Base-by-base conservation (phyloP, 2,329 filamentous ascomycete genomes). In the Hortaea werneckii region DNA sequence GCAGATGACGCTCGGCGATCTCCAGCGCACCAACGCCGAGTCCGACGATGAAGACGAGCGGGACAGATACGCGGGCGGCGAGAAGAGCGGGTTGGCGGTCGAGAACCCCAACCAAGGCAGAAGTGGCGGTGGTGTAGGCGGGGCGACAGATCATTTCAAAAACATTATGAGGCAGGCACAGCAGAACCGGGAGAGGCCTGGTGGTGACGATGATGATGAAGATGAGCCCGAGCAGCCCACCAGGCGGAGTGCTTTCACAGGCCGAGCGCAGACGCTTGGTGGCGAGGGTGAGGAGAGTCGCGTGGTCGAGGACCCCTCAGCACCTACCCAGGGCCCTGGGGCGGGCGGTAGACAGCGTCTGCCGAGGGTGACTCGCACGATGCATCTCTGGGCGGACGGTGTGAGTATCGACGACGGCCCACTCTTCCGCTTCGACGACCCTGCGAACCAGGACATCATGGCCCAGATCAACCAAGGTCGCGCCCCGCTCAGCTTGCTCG, bases 331-430 rank as follows among this genome's bases (percentile, higher is more conserved):
- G n/a, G 32, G 32, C 8, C 65, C 53, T 30, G 50, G 52, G 39
- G 58, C 58, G 11, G 32, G 32, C 32, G 67, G 65, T 7, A 69
- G 75, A 30, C 50, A 50, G 27, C 43, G 45, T 7, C 52, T 55
- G 6, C 60, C 60, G 29, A 74, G 77, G 5, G 79, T 84, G 50
- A 78, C 79, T 42, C 80, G 85, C 42, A 76, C 79, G 8, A 73
- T 94, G 44, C 86, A 90, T 58, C 74, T 92, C 39, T 94, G 87
- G 87, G 75, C 77, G 37, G 82, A 94, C 60, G 87, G 87, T 10
- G 90, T 92, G 68, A 90, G 85, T 53, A 80, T 94, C 50, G 86
- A 89, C 49, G 85, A 92, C 58, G 87, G 87, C 28, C 77, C 81
- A 40, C 77, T 92, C 34, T 81, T 78, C 61, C 79, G 85, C 46